Evolutionary conservation across 2,329 filamentous ascomycete species (phyloP), one percentile per base, ranked within the genome.

Genomic region (Helicocarpus griseus): DNA sequence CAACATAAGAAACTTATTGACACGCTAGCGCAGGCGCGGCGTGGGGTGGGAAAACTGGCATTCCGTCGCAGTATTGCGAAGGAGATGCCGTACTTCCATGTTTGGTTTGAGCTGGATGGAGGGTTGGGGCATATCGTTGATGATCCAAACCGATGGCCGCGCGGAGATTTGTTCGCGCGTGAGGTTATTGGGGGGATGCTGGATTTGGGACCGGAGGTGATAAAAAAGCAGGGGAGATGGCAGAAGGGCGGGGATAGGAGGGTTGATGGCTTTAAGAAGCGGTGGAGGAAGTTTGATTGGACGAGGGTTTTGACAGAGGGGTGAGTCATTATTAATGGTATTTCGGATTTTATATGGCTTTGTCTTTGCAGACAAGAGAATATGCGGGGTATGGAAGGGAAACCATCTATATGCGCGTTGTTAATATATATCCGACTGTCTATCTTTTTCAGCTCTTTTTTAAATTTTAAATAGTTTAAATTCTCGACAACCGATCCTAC

Each of bases 61-160:
- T 98, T 98, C 67, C 79, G 91, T 1, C 78, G 83, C 52, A 85
- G 80, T 19, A 75, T 98, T 54, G 88, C 87, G 11, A 95, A 94
- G 71, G 91, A 98, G 73, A 91, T 94, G 87, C 91, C 94, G 0
- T 98, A 98, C 67, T 98, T 98, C 63, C 93, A 98, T 67, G 91
- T 85, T 19, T 98, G 91, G 90, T 97, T 97, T 65, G 81, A 82
- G 49, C 73, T 98, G 1, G 90, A 98, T 64, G 93, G 93, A 2
- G 93, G 93, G 0, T 70, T 98, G 57, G 93, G 89, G 0, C 93
- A 98, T 66, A 76, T 98, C 7, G 87, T 98, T 0, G 93, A 98
- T 69, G 87, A 98, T 60, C 75, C 82, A 26, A 78, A 82, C 46
- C 76, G 83, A 48, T 98, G 93, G 93, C 94, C 94, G 0, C 81